Base-by-base conservation (phyloP, 2,329 filamentous ascomycete genomes). In the Torrubiella hemipterigena region DNA sequence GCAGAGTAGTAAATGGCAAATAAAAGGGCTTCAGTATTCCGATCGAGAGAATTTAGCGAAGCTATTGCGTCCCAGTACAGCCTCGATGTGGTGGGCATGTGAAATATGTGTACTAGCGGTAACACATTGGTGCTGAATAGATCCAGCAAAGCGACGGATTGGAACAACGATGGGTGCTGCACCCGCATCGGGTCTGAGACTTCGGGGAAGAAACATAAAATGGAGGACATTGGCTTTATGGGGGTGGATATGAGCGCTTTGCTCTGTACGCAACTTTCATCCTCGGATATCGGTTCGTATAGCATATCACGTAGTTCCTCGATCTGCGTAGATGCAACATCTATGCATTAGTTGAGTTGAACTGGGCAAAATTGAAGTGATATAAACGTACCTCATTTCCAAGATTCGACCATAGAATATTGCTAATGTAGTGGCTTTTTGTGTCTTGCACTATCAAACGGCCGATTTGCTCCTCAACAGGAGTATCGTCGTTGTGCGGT, bases 61-160 rank as follows among this genome's bases (percentile, higher is more conserved):
- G 39, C 35, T 6, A 49, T 38, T 3, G 45, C 36, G 5, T 42
- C 31, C 42, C 43, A 47, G 37, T 48, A 53, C 3, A 44, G 35
- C 5, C 29, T 34, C 13, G 39, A 39, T 12, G 46, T 21, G 2
- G 45, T 47, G 2, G 48, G 48, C 37, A 46, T 41, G 34, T 53
- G 52, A 30, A 48, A 54, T 15, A 49, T 45, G 28, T 37, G 42
- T 5, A 47, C 40, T 7, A 52, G 13, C 4, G 48, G 44, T 10
- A 37, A 32, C 4, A 52, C 45, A 17, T 45, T 48, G 5, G 49
- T 45, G 7, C 31, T 41, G 30, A 51, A 51, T 2, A 14, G 7
- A 7, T 13, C n/a, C 8, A 27, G 13, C 24, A 27, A 14, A 7
- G 24, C 24, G 7, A 27, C 24, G 13, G 24, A 27, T 27, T 27